Evolutionary conservation across 2,329 filamentous ascomycete genomes (phyloP), one percentile per base, ranked within the genome.

Genomic region (Cercospora sojina): DNA sequence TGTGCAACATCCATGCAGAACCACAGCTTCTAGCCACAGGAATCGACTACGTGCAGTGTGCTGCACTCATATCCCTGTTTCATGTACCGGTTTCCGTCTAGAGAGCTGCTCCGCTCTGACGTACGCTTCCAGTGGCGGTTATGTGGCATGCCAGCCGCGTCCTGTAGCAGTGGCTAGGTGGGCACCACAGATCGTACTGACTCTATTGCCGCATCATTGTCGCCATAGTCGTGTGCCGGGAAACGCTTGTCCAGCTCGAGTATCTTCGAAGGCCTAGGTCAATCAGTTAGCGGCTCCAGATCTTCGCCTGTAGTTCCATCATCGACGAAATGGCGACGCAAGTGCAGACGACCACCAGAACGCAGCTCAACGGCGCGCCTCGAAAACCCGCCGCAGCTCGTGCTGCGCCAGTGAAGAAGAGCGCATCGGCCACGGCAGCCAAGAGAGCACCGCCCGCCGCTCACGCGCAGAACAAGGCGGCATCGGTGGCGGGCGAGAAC

Each of bases 401-500:
- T 51, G 69, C 69, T 49, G 69, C 69, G 58, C 71, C 23, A 62
- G 70, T 63, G 7, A 63, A 47, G 25, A 72, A 72, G 59, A 35
- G 55, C 13, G 27, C 62, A 29, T 31, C 62, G 16, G 35, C 51
- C 13, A 59, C 41, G 1, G 55, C 71, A 70, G 61, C 66, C 68
- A 43, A 62, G 35, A 35, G 35, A 43, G 32, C 68, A 18, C 60
- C 71, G 32, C 69, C 71, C 38, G 73, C 74, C 12, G 59, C 67
- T 31, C 74, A 74, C 1, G 68, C 74, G 9, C 64, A 67, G 47
- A 75, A 75, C 66, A 79, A 78, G 65, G 76, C 77, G 2, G 72
- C 74, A 7, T 78, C 77, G 10, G 72, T 77, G 49, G 72, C 76
- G 25, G 75, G 75, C 49, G 75, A 66, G 71, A 76, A 51, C 59